phyloP scores from a whole-genome alignment of 371 early-diverging fungal genomes.

The Mortierella sp. region DNA sequence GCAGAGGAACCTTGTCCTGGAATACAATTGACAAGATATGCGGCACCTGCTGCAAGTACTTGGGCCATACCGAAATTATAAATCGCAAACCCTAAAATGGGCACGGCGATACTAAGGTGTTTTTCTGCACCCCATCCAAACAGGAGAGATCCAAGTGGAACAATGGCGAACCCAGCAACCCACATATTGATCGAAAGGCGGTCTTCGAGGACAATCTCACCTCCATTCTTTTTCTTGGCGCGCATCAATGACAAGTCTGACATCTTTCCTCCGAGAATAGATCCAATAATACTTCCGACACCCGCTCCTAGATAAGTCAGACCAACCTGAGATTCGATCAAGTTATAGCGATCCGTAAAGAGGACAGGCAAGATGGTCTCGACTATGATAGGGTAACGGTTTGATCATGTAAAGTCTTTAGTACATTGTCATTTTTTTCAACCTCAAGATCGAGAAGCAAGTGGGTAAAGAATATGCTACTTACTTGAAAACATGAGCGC shows the following conservation, averaged over 20 bases:
- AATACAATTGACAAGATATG: constrained; percentile 69
- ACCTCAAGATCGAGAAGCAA: background rate
- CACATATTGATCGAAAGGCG: constrained; percentile 68
- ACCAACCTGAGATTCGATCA: constrained; percentile 52
- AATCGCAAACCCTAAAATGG: constrained; percentile 68
- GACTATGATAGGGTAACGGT: constrained; percentile 12
- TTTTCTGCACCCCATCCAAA: constrained; percentile 72
- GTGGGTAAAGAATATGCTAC: background rate
- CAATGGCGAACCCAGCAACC: constrained; percentile 66
- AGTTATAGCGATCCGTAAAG: constrained; percentile 24
- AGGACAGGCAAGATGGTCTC: constrained; percentile 44
- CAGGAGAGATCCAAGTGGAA: constrained; percentile 66
- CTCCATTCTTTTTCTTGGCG: constrained; percentile 61
- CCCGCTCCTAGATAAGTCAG: constrained; percentile 65
- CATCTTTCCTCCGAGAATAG: constrained; percentile 64
- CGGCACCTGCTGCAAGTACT: constrained; percentile 64
- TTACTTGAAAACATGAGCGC: constrained; percentile 60
- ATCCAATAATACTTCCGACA: constrained; percentile 67
- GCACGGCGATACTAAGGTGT: constrained; percentile 64
- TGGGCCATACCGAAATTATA: constrained; percentile 74
- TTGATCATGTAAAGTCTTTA: too few species aligned
- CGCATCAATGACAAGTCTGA: constrained; percentile 65
- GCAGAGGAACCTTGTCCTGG: constrained; percentile 71
- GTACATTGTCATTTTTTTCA: too few species aligned
- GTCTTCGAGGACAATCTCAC: constrained; percentile 66